phyloP scores from a whole-genome alignment of 108 stramenopile genomes.

The Seminavis robusta region DNA sequence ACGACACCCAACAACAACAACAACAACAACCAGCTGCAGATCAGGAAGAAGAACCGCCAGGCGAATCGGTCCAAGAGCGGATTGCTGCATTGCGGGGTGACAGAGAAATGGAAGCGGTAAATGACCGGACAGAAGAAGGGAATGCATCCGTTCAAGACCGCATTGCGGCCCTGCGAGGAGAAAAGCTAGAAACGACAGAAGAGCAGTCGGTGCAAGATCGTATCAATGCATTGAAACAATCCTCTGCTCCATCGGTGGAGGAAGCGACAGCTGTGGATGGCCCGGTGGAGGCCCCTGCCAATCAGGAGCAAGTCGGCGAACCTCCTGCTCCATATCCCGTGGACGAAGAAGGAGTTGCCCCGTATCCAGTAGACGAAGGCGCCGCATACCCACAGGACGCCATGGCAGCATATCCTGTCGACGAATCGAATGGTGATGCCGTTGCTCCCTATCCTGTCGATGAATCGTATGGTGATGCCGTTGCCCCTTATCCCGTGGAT shows the following conservation, averaged over 20 bases:
- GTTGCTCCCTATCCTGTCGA: constrained; percentile 5
- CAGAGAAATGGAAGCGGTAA: not conserved
- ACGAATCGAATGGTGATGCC: not conserved
- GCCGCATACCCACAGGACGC: too few species aligned
- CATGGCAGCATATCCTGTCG: constrained; percentile 5
- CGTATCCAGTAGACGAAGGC: constrained; percentile 22
- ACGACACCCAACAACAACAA: constrained; percentile 7
- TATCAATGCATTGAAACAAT: constrained; percentile 5
- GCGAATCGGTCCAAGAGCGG: not conserved
- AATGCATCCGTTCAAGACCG: constrained; percentile 9
- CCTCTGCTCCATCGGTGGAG: not conserved
- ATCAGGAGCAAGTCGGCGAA: too few species aligned
- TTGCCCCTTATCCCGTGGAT: constrained; percentile 1
- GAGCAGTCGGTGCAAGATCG: constrained; percentile 6
- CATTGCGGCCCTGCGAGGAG: constrained; percentile 15
- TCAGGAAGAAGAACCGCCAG: not conserved
- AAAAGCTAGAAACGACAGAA: not conserved
- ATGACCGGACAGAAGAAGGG: not conserved
- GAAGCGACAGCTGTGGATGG: too few species aligned
- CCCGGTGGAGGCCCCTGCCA: too few species aligned
- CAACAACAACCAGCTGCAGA: not conserved
- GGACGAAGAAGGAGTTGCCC: constrained; percentile 9
- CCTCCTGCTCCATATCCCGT: constrained; percentile 10
- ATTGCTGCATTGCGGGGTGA: not conserved
- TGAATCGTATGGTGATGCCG: not conserved